A percentile compares a stretch with the other conserved stretches of the same genome.
Evolutionary conservation across 2,329 filamentous ascomycete species (phyloP).

Genomic region (Microthyrium microscopicum): DNA sequence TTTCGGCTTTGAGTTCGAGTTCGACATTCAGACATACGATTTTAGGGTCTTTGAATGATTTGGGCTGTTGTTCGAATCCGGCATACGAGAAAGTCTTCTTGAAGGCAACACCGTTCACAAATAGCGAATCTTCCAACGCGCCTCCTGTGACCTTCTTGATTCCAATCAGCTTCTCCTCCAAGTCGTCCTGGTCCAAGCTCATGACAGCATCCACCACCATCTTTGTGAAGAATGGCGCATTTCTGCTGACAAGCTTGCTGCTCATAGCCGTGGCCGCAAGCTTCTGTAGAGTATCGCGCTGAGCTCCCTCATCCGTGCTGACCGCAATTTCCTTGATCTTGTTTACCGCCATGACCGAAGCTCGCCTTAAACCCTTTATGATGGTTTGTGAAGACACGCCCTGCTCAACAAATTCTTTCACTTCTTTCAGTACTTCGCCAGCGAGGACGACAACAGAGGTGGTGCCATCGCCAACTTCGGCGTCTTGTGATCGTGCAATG

Average conservation of each 20-base stretch:
- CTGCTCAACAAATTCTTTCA: constrained; percentile 90
- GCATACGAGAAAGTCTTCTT: constrained; percentile 99
- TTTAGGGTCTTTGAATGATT: constrained; percentile 84
- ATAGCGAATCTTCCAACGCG: constrained; percentile 86
- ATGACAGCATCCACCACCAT: constrained; percentile 98
- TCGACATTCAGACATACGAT: constrained; percentile 97
- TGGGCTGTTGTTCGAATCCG: constrained; percentile 97
- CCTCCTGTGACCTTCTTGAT: constrained; percentile 97
- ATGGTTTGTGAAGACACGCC: constrained; percentile 95
- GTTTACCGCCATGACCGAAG: constrained; percentile 83
- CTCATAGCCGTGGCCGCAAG: constrained; percentile 95
- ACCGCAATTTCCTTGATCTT: constrained; percentile 97
- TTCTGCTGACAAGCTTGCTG: constrained; percentile 97
- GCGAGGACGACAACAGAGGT: constrained; percentile 94
- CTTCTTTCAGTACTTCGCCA: constrained; percentile 94
- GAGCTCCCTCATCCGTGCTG: constrained; percentile 64
- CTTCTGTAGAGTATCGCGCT: constrained; percentile 74
- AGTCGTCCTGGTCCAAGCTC: constrained; percentile 85
- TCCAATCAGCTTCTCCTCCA: constrained; percentile 95
- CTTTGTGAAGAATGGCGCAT: constrained; percentile 93
- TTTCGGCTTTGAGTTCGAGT: constrained; percentile 94
- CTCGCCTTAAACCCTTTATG: constrained; percentile 84
- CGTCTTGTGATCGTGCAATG: constrained; percentile 96
- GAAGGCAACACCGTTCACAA: constrained; percentile 96
- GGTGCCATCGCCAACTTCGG: constrained; percentile 94